A percentile compares a stretch with the other conserved stretches of the same genome.
Evolutionary conservation across 805 yeast genomes (phyloP).

Genomic region (Monosporozyma servazzii): DNA sequence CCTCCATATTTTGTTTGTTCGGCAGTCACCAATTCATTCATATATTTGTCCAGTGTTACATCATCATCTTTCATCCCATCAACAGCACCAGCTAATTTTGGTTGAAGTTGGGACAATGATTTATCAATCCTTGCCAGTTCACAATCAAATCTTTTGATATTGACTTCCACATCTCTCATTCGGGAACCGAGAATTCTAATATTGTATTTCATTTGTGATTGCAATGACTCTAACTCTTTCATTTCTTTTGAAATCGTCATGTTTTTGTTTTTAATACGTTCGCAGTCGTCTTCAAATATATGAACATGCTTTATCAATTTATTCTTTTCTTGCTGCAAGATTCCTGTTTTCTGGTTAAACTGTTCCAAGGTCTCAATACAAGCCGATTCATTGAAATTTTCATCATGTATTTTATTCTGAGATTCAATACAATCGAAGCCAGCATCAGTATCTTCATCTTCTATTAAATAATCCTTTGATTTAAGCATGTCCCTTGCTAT

Average conservation of each 20-base stretch:
- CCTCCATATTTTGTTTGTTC: slow-evolving; percentile 16
- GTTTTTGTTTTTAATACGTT: slow-evolving; percentile 19
- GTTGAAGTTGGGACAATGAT: slow-evolving; percentile 7
- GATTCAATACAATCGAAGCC: neutral
- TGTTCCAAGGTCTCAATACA: neutral
- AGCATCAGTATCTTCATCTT: neutral
- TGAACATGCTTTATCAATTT: slow-evolving; percentile 6
- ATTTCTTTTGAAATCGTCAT: slow-evolving; percentile 33
- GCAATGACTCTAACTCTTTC: slow-evolving; percentile 37
- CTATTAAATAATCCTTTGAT: neutral
- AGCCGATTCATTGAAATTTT: neutral
- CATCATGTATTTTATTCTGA: neutral
- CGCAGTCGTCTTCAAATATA: slow-evolving; percentile 11
- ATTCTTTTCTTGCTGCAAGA: neutral
- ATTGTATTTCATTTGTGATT: slow-evolving; percentile 59
- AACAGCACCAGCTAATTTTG: slow-evolving; percentile 10
- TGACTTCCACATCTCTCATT: slow-evolving; percentile 59
- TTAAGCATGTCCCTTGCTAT: slow-evolving; percentile 21
- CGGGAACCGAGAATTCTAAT: slow-evolving; percentile 48
- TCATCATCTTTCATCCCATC: slow-evolving; percentile 8
- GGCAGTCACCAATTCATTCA: slow-evolving; percentile 9
- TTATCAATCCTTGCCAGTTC: slow-evolving; percentile 17
- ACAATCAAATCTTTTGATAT: slow-evolving; percentile 37
- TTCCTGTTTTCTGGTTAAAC: neutral
- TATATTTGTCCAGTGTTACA: slow-evolving; percentile 12